These are phyloP conservation scores for Tolypocladium endophyticum DNA, from an alignment of 2,329 filamentous ascomycete species.

Conservation along the genomic window DNA sequence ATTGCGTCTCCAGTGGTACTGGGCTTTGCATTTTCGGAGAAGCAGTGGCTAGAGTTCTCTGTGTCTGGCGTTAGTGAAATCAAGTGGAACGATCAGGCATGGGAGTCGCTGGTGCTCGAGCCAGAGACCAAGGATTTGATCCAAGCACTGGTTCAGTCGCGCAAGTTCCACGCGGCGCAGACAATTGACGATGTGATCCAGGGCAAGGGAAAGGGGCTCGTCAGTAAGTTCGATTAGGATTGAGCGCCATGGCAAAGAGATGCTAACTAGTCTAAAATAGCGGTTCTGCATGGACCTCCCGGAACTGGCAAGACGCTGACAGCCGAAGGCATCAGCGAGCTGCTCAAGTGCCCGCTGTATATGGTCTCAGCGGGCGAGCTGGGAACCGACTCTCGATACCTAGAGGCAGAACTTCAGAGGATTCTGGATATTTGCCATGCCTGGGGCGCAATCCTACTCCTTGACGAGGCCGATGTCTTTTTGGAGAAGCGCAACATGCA, in stretches of 20 bases:
- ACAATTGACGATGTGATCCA: slow-evolving; percentile 76
- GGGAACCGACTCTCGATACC: slow-evolving; percentile 61
- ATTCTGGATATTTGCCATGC: slow-evolving; percentile 78
- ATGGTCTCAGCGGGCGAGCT: slow-evolving; percentile 76
- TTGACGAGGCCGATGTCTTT: slow-evolving; percentile 81
- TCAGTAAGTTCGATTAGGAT: slow-evolving; percentile 32
- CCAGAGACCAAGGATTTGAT: slow-evolving; percentile 54
- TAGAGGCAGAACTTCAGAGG: slow-evolving; percentile 70
- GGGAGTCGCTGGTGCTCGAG: slow-evolving; percentile 67
- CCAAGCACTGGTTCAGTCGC: slow-evolving; percentile 66
- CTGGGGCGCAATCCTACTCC: slow-evolving; percentile 75
- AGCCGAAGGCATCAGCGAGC: slow-evolving; percentile 75
- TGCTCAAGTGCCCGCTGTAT: slow-evolving; percentile 72
- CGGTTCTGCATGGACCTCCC: slow-evolving; percentile 73
- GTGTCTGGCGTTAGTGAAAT: slow-evolving; percentile 73
- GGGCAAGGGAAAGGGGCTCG: slow-evolving; percentile 79
- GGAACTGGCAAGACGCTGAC: slow-evolving; percentile 86
- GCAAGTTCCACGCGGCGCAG: slow-evolving; percentile 70
- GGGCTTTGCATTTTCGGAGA: slow-evolving; percentile 80
- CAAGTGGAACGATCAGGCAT: slow-evolving; percentile 74
- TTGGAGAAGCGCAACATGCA: slow-evolving; percentile 74
- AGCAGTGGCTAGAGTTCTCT: slow-evolving; percentile 81
- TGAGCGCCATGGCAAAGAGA: background rate
- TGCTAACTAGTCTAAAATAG: slow-evolving; percentile 12
- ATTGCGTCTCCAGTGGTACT: slow-evolving; percentile 77